phyloP scores from a whole-genome alignment of 2,329 filamentous ascomycete genomes.

The Paraphaeosphaeria minitans region DNA sequence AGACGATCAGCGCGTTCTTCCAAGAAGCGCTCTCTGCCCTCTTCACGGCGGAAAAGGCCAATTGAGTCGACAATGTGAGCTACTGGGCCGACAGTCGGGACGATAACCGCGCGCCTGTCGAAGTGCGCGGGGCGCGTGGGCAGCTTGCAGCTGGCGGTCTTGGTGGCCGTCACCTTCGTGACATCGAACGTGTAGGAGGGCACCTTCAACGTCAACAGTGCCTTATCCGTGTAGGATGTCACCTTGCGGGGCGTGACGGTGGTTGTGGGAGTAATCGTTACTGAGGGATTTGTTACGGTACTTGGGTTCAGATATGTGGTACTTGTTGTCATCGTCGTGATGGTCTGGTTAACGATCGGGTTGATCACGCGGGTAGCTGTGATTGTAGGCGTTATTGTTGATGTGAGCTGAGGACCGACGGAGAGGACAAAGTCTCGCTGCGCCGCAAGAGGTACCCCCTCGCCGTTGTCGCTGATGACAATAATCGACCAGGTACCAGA shows the following conservation, averaged over 20 bases:
- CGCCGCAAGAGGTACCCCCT: slow-evolving; percentile 45
- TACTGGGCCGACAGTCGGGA: slow-evolving; percentile 27
- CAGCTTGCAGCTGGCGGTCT: slow-evolving; percentile 7
- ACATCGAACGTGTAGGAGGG: slow-evolving; percentile 11
- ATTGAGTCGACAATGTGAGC: slow-evolving; percentile 8
- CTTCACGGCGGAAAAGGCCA: slow-evolving; percentile 26
- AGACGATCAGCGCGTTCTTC: slow-evolving; percentile 33
- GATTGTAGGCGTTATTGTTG: slow-evolving; percentile 23
- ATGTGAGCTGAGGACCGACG: slow-evolving; percentile 44
- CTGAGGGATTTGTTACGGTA: neutral
- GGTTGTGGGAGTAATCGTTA: neutral
- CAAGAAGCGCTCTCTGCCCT: slow-evolving; percentile 16
- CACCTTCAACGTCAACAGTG: slow-evolving; percentile 32
- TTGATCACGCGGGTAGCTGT: slow-evolving; percentile 6
- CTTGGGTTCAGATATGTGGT: neutral
- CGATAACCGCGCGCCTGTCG: slow-evolving; percentile 36
- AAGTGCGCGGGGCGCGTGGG: slow-evolving; percentile 23
- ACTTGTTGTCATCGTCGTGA: neutral
- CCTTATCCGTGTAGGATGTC: slow-evolving; percentile 27
- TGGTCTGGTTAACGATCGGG: slow-evolving; percentile 19
- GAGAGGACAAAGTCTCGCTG: slow-evolving; percentile 48
- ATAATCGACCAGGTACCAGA: slow-evolving; percentile 48
- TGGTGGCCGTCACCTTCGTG: neutral
- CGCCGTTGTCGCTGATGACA: slow-evolving; percentile 51
- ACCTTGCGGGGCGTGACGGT: slow-evolving; percentile 13